Evolutionary conservation across 768 basidiomycete species (phyloP), one percentile per base, ranked within the genome.

Genomic region (Collybia sp.): DNA sequence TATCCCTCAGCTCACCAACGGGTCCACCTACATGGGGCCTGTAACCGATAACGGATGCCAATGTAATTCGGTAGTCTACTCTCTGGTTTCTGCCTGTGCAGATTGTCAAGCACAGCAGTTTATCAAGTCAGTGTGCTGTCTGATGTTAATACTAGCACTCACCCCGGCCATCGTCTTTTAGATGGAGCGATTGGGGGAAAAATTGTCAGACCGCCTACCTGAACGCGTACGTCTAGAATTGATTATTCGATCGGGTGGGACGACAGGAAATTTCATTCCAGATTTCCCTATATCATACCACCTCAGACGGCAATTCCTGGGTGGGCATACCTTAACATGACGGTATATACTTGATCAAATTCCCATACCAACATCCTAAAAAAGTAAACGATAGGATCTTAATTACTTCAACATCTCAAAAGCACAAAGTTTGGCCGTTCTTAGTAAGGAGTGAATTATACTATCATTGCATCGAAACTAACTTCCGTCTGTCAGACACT

Each of bases 31-130:
- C 32, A n/a, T 25, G 3, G 52, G 48, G 8, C 48, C 54, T 13
- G 36, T 43, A 38, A 25, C 42, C 4, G 12, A 48, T 13, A 62
- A 58, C 36, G 3, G 42, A 8, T 68, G 66, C 48, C 50, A 58
- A 35, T 68, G 66, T 46, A 67, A 58, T 45, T 56, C 62, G 6
- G 59, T 65, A 41, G 55, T 60, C 11, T 67, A 65, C 50, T 65
- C 64, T 4, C 46, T 68, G 15, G 42, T 64, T 30, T 58, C 59
- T 31, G 63, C 61, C 19, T 68, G 66, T 38, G 64, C 53, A 12
- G 51, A 52, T 12, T 67, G 65, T 50, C 65, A 67, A 32, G 52
- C 41, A 13, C 32, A 49, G 30, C 12, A 43, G 11, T 53, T 37
- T 31, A 19, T 52, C 30, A 31, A 45, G 56, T 54, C 12, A 34